phyloP scores from a whole-genome alignment of 768 basidiomycete species.

The Termitomyces sp. region DNA sequence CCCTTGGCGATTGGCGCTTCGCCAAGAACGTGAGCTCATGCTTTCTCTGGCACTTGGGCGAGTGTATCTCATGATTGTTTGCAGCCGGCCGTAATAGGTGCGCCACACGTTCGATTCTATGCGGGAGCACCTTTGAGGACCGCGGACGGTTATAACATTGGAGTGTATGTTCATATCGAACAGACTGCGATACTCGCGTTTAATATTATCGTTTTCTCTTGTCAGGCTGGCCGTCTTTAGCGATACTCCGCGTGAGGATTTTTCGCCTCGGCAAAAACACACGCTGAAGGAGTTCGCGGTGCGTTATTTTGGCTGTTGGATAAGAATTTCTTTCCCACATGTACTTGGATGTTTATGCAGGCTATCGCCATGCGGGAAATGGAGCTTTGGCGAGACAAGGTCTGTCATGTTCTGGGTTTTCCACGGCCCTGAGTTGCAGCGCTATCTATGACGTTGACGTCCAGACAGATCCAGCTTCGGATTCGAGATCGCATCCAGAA shows the following conservation, averaged over 20 bases:
- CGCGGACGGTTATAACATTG: conserved; percentile 86
- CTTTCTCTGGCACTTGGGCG: background rate
- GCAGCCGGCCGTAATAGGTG: conserved; percentile 66
- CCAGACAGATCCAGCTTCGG: conserved; percentile 72
- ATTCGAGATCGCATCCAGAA: conserved; percentile 89
- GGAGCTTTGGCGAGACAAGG: conserved; percentile 95
- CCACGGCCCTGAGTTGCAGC: background rate
- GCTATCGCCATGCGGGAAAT: conserved; percentile 93
- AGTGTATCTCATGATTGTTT: background rate
- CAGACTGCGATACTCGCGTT: background rate
- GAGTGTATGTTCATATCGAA: conserved; percentile 45
- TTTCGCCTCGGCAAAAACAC: conserved; percentile 84
- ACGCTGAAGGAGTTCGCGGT: conserved; percentile 91
- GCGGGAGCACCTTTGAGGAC: conserved; percentile 90
- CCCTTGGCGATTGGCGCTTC: conserved; percentile 84
- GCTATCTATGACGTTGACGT: background rate
- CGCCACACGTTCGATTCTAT: conserved; percentile 78
- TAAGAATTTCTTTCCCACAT: background rate
- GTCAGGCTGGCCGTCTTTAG: conserved; percentile 77
- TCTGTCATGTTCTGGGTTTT: conserved; percentile 19
- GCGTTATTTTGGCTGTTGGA: conserved; percentile 21
- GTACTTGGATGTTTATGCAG: conserved; percentile 16
- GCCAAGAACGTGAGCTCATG: conserved; percentile 59
- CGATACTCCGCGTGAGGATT: conserved; percentile 76
- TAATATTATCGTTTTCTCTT: background rate